These are phyloP conservation scores for Sporothrix humicola DNA, from an alignment of 2,329 filamentous ascomycete genomes.

Conservation along the genomic window DNA sequence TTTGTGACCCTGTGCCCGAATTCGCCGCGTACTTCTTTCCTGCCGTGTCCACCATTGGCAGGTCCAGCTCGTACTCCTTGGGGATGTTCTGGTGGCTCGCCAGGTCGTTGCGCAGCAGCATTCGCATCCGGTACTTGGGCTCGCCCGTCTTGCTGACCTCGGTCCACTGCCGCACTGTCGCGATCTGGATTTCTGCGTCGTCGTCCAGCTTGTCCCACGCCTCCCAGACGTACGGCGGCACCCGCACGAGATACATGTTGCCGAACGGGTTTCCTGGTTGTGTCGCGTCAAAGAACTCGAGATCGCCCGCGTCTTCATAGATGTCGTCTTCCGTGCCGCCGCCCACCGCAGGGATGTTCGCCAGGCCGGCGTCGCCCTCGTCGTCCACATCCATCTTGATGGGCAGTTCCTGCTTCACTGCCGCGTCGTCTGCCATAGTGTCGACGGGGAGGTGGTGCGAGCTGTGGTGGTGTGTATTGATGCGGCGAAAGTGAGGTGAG, in stretches of 20 bases:
- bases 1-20: conserved; percentile 38
- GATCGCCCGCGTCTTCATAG: conserved; percentile 68
- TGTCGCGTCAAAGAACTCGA: conserved; percentile 59
- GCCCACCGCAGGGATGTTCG: conserved; percentile 42
- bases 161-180: conserved; percentile 69
- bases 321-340: conserved; percentile 62
- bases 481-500: not conserved
- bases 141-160: conserved; percentile 60
- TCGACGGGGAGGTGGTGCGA: not conserved
- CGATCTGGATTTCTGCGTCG: conserved; percentile 80
- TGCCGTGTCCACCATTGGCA: conserved; percentile 57
- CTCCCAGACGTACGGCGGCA: conserved; percentile 82
- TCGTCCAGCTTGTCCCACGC: conserved; percentile 77
- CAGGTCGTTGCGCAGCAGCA: conserved; percentile 70
- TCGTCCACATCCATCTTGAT: conserved; percentile 53
- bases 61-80: conserved; percentile 83
- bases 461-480: not conserved
- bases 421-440: conserved; percentile 33
- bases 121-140: conserved; percentile 58
- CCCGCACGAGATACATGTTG: conserved; percentile 72
- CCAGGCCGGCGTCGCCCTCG: conserved; percentile 33
- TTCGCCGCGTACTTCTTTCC: conserved; percentile 9
- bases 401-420: conserved; percentile 39
- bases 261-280: conserved; percentile 49
- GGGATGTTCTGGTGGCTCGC: conserved; percentile 76